Base-by-base conservation (phyloP, 2,329 filamentous ascomycete genomes). In the Rasamsonia emersonii region DNA sequence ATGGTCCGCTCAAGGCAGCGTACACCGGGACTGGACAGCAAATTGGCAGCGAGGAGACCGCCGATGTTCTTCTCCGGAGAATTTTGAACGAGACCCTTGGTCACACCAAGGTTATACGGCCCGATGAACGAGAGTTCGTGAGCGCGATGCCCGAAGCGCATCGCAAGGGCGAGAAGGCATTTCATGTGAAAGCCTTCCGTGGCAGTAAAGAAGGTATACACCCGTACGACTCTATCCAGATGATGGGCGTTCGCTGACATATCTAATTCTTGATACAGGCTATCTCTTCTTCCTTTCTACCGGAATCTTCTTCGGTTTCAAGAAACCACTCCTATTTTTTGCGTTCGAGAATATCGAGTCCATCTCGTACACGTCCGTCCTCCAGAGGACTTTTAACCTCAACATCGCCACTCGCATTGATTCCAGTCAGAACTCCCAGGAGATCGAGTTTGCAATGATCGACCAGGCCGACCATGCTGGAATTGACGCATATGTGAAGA, bases 311-410 rank as follows among this genome's bases (percentile, higher is more conserved):
- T 79, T 73, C 47, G 75, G 71, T 24, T 79, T 77, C 63, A 79
- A 78, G 47, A 80, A 79, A 46, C 76, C 76, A 0, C 59, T 80
- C 15, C 52, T 70, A 6, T 79, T 74, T 57, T 77, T 79, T 47
- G 65, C 73, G 6, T 77, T 79, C 38, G 65, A 69, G 28, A 60
- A 63, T 20, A 65, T 80, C 36, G 70, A 72, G 31, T 70, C 69
- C 14, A 68, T 78, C 27, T 75, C 71, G 23, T 80, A 79, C 56
- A 79, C 75, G 3, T 73, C 71, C 24, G 71, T 79, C 11, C 61
- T 80, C 5, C 74, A 77, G 43, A 70, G 75, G 19, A 79, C 76
- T 0, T 80, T 80, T 60, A 79, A 79, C 44, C 65, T 80, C 19
- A 74, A 75, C 43, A 67, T 79, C 35, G 49, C 62, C 17, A 61